Evolutionary conservation across 495 filamentous ascomycete species (phyloP).

Genomic region (Talaromyces trachyspermus): DNA sequence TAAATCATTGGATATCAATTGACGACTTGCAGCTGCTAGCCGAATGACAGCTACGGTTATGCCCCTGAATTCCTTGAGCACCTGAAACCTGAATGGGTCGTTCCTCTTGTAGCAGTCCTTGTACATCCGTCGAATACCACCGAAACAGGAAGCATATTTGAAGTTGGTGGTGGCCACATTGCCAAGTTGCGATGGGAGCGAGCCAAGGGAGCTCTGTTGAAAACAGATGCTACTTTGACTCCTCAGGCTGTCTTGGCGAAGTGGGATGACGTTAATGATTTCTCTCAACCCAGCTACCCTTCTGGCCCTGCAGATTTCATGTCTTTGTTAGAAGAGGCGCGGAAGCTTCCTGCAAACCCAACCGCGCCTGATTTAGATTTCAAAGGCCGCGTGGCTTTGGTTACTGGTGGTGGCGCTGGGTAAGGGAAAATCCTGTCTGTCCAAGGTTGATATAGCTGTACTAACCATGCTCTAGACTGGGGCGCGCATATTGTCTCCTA

Average conservation of each 20-base stretch:
- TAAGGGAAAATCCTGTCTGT: constrained; percentile 25
- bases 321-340: constrained; percentile 74
- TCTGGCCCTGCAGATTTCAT: constrained; percentile 86
- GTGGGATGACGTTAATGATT: constrained; percentile 85
- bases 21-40: constrained; percentile 58
- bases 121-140: constrained; percentile 79
- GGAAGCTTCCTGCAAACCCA: constrained; percentile 67
- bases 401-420: constrained; percentile 89
- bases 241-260: constrained; percentile 80
- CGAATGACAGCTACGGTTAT: constrained; percentile 98
- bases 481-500: constrained; percentile 83
- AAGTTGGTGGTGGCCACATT: constrained; percentile 87
- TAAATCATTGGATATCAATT: background rate
- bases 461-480: constrained; percentile 51
- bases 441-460: constrained; percentile 4
- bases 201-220: constrained; percentile 81
- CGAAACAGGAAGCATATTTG: constrained; percentile 86
- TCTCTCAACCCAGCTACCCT: constrained; percentile 77
- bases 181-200: constrained; percentile 96
- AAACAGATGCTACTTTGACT: constrained; percentile 82
- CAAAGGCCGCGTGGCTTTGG: constrained; percentile 81
- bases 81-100: constrained; percentile 92
- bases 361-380: constrained; percentile 76
- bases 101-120: constrained; percentile 85
- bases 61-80: constrained; percentile 88